A percentile compares a stretch with the other conserved stretches of the same genome.
Conservation (phyloP, 352 stramenopile species). For the Thraustochytrium striatum region DNA sequence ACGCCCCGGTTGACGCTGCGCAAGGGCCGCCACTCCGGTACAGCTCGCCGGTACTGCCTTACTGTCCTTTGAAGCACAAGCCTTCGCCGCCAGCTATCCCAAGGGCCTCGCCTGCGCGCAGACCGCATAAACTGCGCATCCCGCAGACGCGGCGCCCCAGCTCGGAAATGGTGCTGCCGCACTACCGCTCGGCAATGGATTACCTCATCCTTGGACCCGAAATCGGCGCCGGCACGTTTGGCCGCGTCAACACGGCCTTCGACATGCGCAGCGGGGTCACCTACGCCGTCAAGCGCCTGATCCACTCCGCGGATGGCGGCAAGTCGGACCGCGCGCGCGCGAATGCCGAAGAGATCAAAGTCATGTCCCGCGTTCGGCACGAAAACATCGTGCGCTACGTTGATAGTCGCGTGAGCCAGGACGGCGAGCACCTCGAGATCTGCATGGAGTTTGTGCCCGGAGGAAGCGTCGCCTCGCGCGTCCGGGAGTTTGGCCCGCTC, state of each 20-base stretch:
- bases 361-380: conserved; percentile 74
- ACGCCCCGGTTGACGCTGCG: too few species aligned
- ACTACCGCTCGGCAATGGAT: too few species aligned
- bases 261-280: not conserved
- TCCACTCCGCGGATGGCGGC: not conserved
- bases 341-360: conserved; percentile 64
- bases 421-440: conserved; percentile 55
- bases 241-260: not conserved
- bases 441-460: conserved; percentile 77
- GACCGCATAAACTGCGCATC: too few species aligned
- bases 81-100: too few species aligned
- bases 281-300: conserved; percentile 16
- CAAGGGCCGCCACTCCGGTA: too few species aligned
- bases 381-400: conserved; percentile 66
- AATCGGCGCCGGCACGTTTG: conserved; percentile 21
- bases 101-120: too few species aligned
- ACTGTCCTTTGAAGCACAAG: too few species aligned
- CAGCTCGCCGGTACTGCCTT: too few species aligned
- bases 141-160: too few species aligned
- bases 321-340: not conserved
- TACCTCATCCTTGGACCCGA: too few species aligned
- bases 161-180: too few species aligned
- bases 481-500: conserved; percentile 72
- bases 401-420: conserved; percentile 51
- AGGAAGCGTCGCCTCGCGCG: conserved; percentile 69